Base-by-base conservation (phyloP, 805 yeast species). In the Wickerhamomyces bovis region DNA sequence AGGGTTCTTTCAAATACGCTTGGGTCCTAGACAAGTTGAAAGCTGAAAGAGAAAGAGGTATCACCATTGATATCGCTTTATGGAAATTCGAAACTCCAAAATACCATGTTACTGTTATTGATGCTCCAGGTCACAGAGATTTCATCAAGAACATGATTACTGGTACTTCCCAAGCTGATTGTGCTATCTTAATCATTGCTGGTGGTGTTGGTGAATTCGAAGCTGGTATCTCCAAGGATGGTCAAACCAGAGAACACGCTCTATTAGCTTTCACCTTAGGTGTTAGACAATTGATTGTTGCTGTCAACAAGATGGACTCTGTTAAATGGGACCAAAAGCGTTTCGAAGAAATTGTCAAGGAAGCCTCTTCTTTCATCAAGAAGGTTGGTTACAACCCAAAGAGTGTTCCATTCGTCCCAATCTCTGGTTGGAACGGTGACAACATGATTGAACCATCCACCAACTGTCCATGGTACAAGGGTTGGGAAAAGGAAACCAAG, bases 31-130 rank as follows among this genome's bases (percentile, higher is more conserved):
- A 88, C 82, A 88, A 88, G 77, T 79, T 88, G 68, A 87, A 87
- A 89, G 92, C 95, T 70, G 96, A 88, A 81, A 85, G 96, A 79
- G 95, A 87, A 77, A 86, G 95, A 82, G 95, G 95, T 86, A 87
- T 87, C 85, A 87, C 95, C 74, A 87, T 87, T 66, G 95, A 87
- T 75, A 87, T 87, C 67, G 95, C 95, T 74, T 81, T 86, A 71
- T 85, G 95, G 94, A 87, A 86, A 80, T 87, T 87, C 86, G 92
- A 85, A 78, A 86, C 95, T 75, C 94, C 95, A 70, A 86, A 84
- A 76, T 87, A 82, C 86, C 79, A 84, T 71, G 95, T 86, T 68
- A 87, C 95, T 68, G 94, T 87, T 67, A 87, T 86, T 72, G 95
- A 86, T 71, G 94, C 95, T 68, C 95, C 95, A 73, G 95, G 95